A percentile compares a stretch with the other conserved stretches of the same genome.
Conservation (phyloP, 352 stramenopile species). For the Pythium phragmiticola region DNA sequence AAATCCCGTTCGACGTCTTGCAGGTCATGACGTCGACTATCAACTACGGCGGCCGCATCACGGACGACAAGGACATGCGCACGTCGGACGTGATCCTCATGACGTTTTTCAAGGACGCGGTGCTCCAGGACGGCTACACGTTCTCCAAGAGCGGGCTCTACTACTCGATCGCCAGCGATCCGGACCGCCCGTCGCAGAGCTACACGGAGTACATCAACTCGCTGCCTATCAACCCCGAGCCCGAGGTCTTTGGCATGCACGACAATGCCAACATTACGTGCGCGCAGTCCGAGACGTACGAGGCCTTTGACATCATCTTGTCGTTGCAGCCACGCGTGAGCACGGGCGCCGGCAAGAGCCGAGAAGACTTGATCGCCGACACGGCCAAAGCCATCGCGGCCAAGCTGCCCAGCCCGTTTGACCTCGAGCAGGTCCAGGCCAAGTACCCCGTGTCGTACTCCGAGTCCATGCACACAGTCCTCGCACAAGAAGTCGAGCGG, state of each 20-base stretch:
- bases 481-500: constrained; percentile 85
- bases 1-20: constrained; percentile 87
- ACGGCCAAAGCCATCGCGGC: constrained; percentile 68
- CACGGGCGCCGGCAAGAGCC: constrained; percentile 60
- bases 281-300: constrained; percentile 88
- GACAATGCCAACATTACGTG: constrained; percentile 95
- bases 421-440: constrained; percentile 74
- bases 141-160: constrained; percentile 88
- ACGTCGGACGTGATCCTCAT: constrained; percentile 90
- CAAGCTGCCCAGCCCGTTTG: constrained; percentile 60
- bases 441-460: constrained; percentile 90
- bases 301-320: constrained; percentile 87
- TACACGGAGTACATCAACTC: constrained; percentile 95
- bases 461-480: constrained; percentile 96
- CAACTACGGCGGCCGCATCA: constrained; percentile 94
- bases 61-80: constrained; percentile 93
- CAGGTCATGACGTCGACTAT: constrained; percentile 93
- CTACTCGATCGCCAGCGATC: constrained; percentile 74
- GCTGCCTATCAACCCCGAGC: constrained; percentile 88
- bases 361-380: constrained; percentile 77
- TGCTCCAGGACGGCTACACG: constrained; percentile 74
- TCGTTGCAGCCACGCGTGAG: constrained; percentile 78
- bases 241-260: constrained; percentile 94
- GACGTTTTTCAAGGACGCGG: constrained; percentile 84
- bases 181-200: constrained; percentile 58